Evolutionary conservation across 1,284 basidiomycete genomes (phyloP).

Genomic region (Microbotryum lychnidis-dioicae): DNA sequence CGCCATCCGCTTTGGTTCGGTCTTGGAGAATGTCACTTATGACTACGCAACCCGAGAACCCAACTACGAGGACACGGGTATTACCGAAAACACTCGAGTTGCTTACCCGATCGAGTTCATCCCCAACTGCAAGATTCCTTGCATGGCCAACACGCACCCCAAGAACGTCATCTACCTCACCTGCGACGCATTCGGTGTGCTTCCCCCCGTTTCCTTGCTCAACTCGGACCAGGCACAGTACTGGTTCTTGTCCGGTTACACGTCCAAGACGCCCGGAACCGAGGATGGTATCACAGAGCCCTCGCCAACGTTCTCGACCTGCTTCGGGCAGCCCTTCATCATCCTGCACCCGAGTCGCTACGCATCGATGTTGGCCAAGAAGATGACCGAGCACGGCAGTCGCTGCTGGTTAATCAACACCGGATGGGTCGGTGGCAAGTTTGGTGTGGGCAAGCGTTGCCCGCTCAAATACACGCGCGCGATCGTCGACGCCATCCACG

Average conservation of each 20-base stretch:
- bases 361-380: slow-evolving; percentile 92
- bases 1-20: slow-evolving; percentile 80
- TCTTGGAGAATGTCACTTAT: slow-evolving; percentile 99
- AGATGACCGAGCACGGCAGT: slow-evolving; percentile 84
- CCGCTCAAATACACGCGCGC: slow-evolving; percentile 86
- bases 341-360: slow-evolving; percentile 77
- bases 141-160: slow-evolving; percentile 72
- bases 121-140: slow-evolving; percentile 89
- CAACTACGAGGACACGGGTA: slow-evolving; percentile 92
- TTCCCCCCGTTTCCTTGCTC: slow-evolving; percentile 90
- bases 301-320: slow-evolving; percentile 94
- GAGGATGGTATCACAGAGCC: slow-evolving; percentile 98
- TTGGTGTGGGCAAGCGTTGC: slow-evolving; percentile 74
- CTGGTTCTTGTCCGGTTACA: slow-evolving; percentile 58
- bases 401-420: slow-evolving; percentile 99
- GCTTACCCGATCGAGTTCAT: slow-evolving; percentile 97
- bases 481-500: slow-evolving; percentile 95
- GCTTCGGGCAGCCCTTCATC: slow-evolving; percentile 96
- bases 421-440: slow-evolving; percentile 95
- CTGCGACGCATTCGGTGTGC: slow-evolving; percentile 96
- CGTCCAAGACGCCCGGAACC: slow-evolving; percentile 87
- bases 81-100: slow-evolving; percentile 99
- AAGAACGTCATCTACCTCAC: slow-evolving; percentile 47
- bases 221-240: slow-evolving; percentile 93
- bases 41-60: slow-evolving; percentile 75